Conservation (phyloP, 768 basidiomycete genomes). For the Porphyrellus cyaneotinctus region DNA sequence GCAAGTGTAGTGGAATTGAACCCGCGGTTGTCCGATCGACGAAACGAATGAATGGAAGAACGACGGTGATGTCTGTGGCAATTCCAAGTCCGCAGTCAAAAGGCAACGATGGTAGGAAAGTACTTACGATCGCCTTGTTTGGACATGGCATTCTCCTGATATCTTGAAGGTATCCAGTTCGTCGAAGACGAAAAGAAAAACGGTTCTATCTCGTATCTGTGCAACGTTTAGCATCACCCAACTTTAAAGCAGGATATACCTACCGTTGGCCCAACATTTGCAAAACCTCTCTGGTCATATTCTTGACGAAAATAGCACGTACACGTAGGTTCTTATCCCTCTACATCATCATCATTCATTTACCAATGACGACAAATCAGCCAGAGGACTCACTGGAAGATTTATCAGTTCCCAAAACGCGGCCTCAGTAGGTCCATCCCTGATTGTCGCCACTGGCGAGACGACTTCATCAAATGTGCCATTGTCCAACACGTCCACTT, state of each 20-base stretch:
- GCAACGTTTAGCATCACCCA: background rate
- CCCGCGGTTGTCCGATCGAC: conserved; percentile 16
- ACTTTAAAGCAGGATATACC: conserved; percentile 1
- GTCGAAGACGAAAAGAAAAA: conserved; percentile 63
- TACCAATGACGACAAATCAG: background rate
- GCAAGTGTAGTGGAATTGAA: background rate
- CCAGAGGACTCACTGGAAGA: conserved; percentile 31
- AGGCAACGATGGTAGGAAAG: conserved; percentile 24
- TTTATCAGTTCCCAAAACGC: conserved; percentile 35
- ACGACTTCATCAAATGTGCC: conserved; percentile 8
- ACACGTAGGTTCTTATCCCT: conserved; percentile 38
- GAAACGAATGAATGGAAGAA: conserved; percentile 48
- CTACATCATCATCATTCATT: conserved; percentile 6
- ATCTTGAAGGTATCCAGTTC: conserved; percentile 67
- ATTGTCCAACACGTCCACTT: conserved; percentile 20
- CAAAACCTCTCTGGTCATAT: conserved; percentile 46
- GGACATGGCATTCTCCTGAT: conserved; percentile 43
- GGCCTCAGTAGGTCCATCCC: conserved; percentile 13
- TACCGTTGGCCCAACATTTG: conserved; percentile 57
- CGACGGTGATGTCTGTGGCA: conserved; percentile 49
- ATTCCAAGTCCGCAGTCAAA: background rate
- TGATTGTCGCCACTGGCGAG: background rate
- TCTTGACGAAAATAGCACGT: conserved; percentile 48
- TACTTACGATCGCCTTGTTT: conserved; percentile 51
- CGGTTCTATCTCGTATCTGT: conserved; percentile 53